Evolutionary conservation across 2,329 filamentous ascomycete genomes (phyloP).

Genomic region (Penicillium sclerotigenum): DNA sequence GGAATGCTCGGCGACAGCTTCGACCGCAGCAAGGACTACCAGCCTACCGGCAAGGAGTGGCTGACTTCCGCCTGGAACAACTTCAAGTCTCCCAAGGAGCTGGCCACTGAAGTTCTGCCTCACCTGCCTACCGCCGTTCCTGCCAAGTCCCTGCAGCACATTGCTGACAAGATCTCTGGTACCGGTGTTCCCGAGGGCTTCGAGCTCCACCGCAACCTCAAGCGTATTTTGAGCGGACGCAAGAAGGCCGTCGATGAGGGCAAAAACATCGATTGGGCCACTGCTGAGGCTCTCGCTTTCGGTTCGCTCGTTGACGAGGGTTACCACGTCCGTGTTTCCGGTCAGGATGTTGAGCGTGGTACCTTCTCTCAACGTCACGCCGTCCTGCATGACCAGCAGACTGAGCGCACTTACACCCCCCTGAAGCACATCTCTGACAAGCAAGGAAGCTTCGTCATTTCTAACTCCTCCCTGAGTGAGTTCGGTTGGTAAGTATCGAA

Average conservation of each 20-base stretch:
- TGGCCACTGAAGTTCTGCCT: conserved; percentile 88
- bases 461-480: conserved; percentile 84
- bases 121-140: conserved; percentile 85
- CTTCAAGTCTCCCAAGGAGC: conserved; percentile 97
- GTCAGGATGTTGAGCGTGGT: conserved; percentile 98
- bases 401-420: conserved; percentile 86
- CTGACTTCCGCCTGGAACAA: conserved; percentile 98
- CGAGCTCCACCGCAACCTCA: conserved; percentile 87
- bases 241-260: conserved; percentile 91
- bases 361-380: conserved; percentile 98
- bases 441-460: conserved; percentile 93
- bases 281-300: conserved; percentile 92
- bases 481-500: conserved; percentile 56
- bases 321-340: conserved; percentile 94
- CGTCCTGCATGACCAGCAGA: conserved; percentile 96
- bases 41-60: conserved; percentile 96
- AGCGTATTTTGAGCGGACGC: conserved; percentile 86
- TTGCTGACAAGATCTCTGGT: conserved; percentile 74
- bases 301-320: conserved; percentile 87
- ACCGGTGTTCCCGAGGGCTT: conserved; percentile 79
- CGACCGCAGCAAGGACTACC: conserved; percentile 94
- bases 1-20: conserved; percentile 98
- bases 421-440: conserved; percentile 84
- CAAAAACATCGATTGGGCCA: conserved; percentile 95
- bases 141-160: conserved; percentile 68